Conservation (phyloP, 306 rosid species). For the Urtica urens region DNA sequence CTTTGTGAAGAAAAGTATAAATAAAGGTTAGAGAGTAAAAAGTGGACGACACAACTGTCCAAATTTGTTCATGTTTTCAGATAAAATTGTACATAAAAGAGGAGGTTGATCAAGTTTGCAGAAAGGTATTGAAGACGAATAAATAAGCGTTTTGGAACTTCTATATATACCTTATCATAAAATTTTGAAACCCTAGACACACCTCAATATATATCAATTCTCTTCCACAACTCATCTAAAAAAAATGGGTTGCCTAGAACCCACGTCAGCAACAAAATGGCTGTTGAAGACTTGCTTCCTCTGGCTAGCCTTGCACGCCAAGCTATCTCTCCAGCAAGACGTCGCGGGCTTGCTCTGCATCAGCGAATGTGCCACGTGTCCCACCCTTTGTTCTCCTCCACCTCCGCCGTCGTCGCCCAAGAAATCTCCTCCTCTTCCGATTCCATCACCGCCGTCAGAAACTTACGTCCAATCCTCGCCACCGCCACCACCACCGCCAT, state of each 20-base stretch:
- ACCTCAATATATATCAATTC: too few relatives aligned
- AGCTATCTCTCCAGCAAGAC: slow-evolving; percentile 20
- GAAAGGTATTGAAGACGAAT: slow-evolving; percentile 41
- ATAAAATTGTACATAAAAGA: slow-evolving; percentile 21
- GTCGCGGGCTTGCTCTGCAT: slow-evolving; percentile 37
- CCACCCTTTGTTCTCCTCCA: slow-evolving; percentile 61
- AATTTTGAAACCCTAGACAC: too few relatives aligned
- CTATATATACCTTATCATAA: too few relatives aligned
- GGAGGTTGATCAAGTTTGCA: slow-evolving; percentile 34
- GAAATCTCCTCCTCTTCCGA: slow-evolving; percentile 4
- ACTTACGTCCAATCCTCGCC: slow-evolving; percentile 11
- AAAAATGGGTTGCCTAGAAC: too few relatives aligned
- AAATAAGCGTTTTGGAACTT: too few relatives aligned
- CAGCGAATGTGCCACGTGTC: slow-evolving; percentile 69
- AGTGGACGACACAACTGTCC: too few relatives aligned
- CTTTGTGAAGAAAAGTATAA: slow-evolving; percentile 53
- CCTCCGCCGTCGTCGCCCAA: slow-evolving; percentile 27
- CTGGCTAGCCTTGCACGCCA: slow-evolving; percentile 22
- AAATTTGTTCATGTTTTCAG: too few relatives aligned
- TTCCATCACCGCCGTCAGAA: slow-evolving; percentile 10
- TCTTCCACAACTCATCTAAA: too few relatives aligned
- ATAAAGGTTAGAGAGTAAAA: slow-evolving; percentile 27
- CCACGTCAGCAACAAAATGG: too few relatives aligned
- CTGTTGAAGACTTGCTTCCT: slow-evolving; percentile 21
- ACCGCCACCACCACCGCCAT: slow-evolving; percentile 1